Conservation (phyloP, 106 monocot genomes). For the Acorus calamus region DNA sequence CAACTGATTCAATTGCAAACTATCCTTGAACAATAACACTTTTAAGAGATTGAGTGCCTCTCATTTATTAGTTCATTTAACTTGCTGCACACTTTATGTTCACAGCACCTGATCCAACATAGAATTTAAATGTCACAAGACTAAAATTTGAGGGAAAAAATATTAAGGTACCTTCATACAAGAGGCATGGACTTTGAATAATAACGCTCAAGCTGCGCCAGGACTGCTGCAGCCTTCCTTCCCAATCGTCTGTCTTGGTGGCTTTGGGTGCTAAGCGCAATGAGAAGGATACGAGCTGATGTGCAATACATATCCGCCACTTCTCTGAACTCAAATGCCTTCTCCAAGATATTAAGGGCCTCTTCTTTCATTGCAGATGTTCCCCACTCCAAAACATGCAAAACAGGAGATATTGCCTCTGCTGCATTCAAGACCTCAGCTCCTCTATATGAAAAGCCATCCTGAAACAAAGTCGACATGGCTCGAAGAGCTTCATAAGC, state of each 20-base stretch:
- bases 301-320: neutral
- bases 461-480: constrained; percentile 11
- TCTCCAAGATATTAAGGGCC: constrained; percentile 7
- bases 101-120: too few species aligned
- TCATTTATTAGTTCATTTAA: too few species aligned
- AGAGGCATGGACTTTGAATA: constrained; percentile 6
- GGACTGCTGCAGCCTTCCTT: neutral
- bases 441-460: constrained; percentile 1
- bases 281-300: neutral
- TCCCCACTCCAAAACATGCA: constrained; percentile 8
- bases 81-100: too few species aligned
- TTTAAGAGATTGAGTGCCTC: too few species aligned
- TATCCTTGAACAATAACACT: too few species aligned
- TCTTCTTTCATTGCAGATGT: neutral
- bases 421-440: constrained; percentile 6
- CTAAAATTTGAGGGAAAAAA: neutral
- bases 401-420: constrained; percentile 6
- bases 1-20: too few species aligned
- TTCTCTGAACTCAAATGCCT: neutral
- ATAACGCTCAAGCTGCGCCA: neutral
- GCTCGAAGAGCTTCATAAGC: constrained; percentile 1
- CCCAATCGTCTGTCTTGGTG: neutral
- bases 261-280: neutral
- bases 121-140: too few species aligned
- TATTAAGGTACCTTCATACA: neutral